phyloP scores from a whole-genome alignment of 192 early-diverging fungal genomes.

The Gigaspora rosea region DNA sequence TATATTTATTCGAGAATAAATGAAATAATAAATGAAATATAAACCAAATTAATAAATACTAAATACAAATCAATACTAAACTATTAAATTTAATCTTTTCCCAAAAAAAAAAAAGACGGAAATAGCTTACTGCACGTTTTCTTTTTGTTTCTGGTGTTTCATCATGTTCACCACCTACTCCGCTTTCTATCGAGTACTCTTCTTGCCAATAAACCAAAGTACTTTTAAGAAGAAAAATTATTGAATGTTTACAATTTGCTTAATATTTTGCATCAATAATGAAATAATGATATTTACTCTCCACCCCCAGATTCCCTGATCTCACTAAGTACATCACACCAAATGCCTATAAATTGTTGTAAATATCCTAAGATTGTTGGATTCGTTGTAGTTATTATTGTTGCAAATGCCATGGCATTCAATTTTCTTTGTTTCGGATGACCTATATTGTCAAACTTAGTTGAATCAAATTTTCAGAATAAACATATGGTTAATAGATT shows the following conservation, averaged over 20 bases:
- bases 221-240: constrained; percentile 35
- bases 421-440: constrained; percentile 70
- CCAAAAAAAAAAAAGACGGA: no score
- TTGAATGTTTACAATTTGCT: not conserved
- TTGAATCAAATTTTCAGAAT: not conserved
- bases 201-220: constrained; percentile 59
- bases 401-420: constrained; percentile 60
- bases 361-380: constrained; percentile 50
- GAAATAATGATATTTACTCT: constrained; percentile 48
- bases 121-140: constrained; percentile 39
- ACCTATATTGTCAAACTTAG: constrained; percentile 75
- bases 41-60: not conserved
- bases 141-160: constrained; percentile 56
- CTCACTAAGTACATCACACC: constrained; percentile 66
- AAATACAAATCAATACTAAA: not conserved
- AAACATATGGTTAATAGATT: not conserved
- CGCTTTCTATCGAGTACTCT: constrained; percentile 47
- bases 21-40: not conserved
- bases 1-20: no score
- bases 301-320: constrained; percentile 59
- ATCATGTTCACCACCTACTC: constrained; percentile 42
- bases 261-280: not conserved
- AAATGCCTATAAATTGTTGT: constrained; percentile 54
- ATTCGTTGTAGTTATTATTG: constrained; percentile 55
- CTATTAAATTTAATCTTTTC: not conserved